Percentiles rank a stretch among this genome's conserved stretches.
These are phyloP conservation scores for Comarum palustre DNA, from an alignment of 306 rosid genomes.

Conservation along the genomic window DNA sequence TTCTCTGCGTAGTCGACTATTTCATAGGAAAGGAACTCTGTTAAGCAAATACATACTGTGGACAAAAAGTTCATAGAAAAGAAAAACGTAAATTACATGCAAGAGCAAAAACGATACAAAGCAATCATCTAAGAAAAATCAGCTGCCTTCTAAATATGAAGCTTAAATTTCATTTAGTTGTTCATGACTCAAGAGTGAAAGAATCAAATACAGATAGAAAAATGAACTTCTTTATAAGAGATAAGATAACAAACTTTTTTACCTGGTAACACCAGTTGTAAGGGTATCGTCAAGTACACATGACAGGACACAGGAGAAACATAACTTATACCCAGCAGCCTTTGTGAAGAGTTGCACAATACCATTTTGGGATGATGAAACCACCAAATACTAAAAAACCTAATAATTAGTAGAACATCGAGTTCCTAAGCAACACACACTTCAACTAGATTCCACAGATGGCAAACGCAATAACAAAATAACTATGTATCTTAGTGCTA, in stretches of 20 bases:
- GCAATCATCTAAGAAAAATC: neutral
- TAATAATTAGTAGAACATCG: neutral
- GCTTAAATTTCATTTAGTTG: neutral
- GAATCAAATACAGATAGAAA: neutral
- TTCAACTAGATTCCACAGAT: neutral
- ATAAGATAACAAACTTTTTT: constrained; percentile 9
- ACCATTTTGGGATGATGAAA: neutral
- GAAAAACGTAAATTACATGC: neutral
- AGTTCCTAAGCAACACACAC: neutral
- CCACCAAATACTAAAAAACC: neutral
- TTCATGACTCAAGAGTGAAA: neutral
- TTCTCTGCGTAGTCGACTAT: constrained; percentile 94
- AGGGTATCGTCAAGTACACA: constrained; percentile 96
- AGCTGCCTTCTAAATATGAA: neutral
- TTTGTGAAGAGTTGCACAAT: neutral
- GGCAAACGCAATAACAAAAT: neutral
- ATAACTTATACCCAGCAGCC: too few species aligned
- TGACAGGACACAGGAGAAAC: too few species aligned
- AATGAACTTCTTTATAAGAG: neutral
- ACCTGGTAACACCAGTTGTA: constrained; percentile 96
- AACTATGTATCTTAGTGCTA: neutral
- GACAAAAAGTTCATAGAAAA: neutral
- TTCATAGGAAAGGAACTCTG: neutral
- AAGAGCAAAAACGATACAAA: neutral
- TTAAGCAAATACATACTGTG: neutral